Conservation (phyloP, 2,329 filamentous ascomycete genomes). For the Dothideomycetes sp. region DNA sequence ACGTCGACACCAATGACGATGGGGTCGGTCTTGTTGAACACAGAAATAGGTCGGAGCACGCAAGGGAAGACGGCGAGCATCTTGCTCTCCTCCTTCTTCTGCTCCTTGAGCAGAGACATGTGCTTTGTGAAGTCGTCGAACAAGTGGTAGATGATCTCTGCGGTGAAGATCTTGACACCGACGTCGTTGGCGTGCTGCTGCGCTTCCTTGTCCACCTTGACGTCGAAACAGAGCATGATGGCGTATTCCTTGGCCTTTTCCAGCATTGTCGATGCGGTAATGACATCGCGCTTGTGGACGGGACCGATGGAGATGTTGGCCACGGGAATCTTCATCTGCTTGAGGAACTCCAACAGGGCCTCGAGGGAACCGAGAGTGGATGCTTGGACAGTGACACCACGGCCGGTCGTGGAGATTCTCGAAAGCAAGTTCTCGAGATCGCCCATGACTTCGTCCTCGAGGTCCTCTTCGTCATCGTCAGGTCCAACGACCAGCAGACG, state of each 20-base stretch:
- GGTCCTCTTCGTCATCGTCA: conserved; percentile 82
- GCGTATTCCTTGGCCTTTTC: conserved; percentile 91
- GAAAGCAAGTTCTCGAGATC: conserved; percentile 86
- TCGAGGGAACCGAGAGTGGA: conserved; percentile 96
- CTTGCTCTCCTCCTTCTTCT: conserved; percentile 95
- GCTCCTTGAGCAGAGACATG: conserved; percentile 74
- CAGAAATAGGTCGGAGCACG: conserved; percentile 74
- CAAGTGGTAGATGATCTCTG: conserved; percentile 97
- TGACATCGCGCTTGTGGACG: conserved; percentile 95
- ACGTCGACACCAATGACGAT: conserved; percentile 96
- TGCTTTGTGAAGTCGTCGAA: conserved; percentile 96
- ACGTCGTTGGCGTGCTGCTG: conserved; percentile 83
- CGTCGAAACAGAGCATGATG: conserved; percentile 99
- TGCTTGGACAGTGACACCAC: conserved; percentile 92
- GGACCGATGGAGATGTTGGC: conserved; percentile 95
- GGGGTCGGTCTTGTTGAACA: conserved; percentile 97
- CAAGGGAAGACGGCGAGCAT: conserved; percentile 95
- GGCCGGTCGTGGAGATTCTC: conserved; percentile 82
- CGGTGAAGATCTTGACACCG: conserved; percentile 94
- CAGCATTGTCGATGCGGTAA: conserved; percentile 87
- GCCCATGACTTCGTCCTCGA: conserved; percentile 91
- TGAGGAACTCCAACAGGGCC: conserved; percentile 90
- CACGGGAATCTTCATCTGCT: conserved; percentile 91
- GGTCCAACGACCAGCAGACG: conserved; percentile 87
- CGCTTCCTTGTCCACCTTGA: conserved; percentile 97